phyloP scores from a whole-genome alignment of 139 green algal species.

The Closterium sp. region DNA sequence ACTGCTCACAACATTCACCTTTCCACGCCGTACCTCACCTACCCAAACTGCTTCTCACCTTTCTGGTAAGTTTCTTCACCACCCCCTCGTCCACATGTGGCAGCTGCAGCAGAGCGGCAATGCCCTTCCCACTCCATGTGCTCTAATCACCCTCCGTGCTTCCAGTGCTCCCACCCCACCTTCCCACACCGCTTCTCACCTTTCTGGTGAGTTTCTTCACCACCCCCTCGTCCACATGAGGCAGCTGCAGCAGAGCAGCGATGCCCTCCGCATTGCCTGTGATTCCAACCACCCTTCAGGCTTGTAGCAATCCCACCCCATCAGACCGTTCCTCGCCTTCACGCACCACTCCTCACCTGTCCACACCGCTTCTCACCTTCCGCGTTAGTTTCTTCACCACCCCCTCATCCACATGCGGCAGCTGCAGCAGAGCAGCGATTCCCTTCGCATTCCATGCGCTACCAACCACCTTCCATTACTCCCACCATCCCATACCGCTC shows the following conservation, averaged over 20 bases:
- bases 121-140: slow-evolving; percentile 4
- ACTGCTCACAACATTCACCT: too few species aligned
- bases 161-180: neutral
- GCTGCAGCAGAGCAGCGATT: slow-evolving; percentile 46
- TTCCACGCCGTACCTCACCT: neutral
- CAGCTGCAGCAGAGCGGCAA: slow-evolving; percentile 49
- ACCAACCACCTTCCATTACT: too few species aligned
- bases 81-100: slow-evolving; percentile 45
- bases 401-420: slow-evolving; percentile 49
- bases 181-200: slow-evolving; percentile 5
- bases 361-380: slow-evolving; percentile 22
- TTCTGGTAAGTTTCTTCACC: slow-evolving; percentile 46
- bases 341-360: neutral
- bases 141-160: neutral
- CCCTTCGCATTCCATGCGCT: neutral
- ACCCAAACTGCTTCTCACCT: slow-evolving; percentile 14
- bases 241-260: slow-evolving; percentile 50
- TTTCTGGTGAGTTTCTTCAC: slow-evolving; percentile 46
- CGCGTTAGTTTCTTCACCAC: slow-evolving; percentile 46
- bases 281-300: too few species aligned
- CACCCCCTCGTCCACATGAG: slow-evolving; percentile 32
- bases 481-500: too few species aligned
- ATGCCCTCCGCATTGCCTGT: slow-evolving; percentile 7
- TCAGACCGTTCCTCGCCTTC: too few species aligned
- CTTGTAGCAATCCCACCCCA: too few species aligned